phyloP scores from a whole-genome alignment of 768 basidiomycete genomes.

The Rhizopogon vinicolor region DNA sequence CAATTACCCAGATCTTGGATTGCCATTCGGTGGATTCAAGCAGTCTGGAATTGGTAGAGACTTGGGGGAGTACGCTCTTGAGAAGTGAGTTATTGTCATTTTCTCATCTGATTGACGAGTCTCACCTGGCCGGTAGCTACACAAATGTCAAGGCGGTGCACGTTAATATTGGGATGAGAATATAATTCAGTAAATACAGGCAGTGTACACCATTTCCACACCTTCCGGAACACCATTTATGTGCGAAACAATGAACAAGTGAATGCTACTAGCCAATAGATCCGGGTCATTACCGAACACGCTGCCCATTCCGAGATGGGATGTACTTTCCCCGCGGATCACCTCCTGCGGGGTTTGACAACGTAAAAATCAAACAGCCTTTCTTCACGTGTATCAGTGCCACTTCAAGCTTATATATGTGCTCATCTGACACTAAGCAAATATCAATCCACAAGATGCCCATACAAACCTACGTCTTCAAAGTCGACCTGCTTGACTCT shows the following conservation, averaged over 20 bases:
- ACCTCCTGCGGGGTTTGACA: background rate
- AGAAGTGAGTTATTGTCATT: constrained; percentile 30
- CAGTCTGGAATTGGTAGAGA: constrained; percentile 79
- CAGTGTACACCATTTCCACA: background rate
- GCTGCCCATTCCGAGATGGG: background rate
- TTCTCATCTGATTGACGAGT: constrained; percentile 35
- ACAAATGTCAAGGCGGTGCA: constrained; percentile 60
- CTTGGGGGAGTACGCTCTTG: constrained; percentile 68
- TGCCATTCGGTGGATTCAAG: constrained; percentile 88
- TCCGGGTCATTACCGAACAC: background rate
- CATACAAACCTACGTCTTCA: constrained; percentile 14
- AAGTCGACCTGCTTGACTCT: constrained; percentile 14
- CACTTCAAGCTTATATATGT: background rate
- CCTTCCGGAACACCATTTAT: background rate
- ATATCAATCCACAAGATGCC: constrained; percentile 3
- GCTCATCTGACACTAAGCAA: background rate
- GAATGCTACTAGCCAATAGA: background rate
- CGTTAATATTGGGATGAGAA: constrained; percentile 41
- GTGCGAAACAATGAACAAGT: background rate
- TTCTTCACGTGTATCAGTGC: background rate
- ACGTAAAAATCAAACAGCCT: background rate
- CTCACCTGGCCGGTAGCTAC: constrained; percentile 32
- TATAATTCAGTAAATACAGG: constrained; percentile 9
- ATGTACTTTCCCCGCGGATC: background rate
- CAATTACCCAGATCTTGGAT: constrained; percentile 26